phyloP scores from a whole-genome alignment of 73 alveolate species.

The Paramecium sexaurelia region DNA sequence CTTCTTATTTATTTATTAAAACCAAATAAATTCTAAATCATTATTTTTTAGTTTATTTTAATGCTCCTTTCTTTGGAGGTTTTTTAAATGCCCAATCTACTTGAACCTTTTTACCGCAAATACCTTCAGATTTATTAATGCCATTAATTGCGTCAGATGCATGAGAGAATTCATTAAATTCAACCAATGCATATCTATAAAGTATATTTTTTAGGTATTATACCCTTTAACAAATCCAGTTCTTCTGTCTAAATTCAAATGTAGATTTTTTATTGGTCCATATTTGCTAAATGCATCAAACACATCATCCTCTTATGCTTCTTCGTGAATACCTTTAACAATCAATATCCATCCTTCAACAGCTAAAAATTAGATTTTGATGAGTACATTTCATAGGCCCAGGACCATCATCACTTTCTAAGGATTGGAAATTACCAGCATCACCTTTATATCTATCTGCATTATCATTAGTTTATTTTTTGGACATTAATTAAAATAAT shows the following conservation, averaged over 20 bases:
- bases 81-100: slow-evolving; percentile 91
- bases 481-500: slow-evolving; percentile 30
- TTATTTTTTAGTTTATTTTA: slow-evolving; percentile 47
- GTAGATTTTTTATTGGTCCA: slow-evolving; percentile 85
- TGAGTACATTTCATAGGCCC: slow-evolving; percentile 58
- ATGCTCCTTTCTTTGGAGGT: slow-evolving; percentile 53
- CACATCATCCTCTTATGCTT: slow-evolving; percentile 87
- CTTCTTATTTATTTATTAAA: neutral
- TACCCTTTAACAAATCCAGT: slow-evolving; percentile 84
- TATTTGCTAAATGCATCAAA: slow-evolving; percentile 80
- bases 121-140: slow-evolving; percentile 54
- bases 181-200: slow-evolving; percentile 82
- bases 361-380: slow-evolving; percentile 50
- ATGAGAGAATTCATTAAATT: slow-evolving; percentile 73
- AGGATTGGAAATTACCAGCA: slow-evolving; percentile 50
- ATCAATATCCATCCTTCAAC: slow-evolving; percentile 82
- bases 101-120: slow-evolving; percentile 71
- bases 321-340: slow-evolving; percentile 87
- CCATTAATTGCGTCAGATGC: slow-evolving; percentile 82
- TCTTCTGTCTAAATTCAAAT: slow-evolving; percentile 86
- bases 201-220: neutral
- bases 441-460: slow-evolving; percentile 67
- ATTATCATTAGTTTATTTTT: slow-evolving; percentile 18
- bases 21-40: neutral
- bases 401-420: slow-evolving; percentile 64